Percentiles rank a stretch among this genome's conserved stretches.
These are phyloP conservation scores for Pulicaria dysenterica DNA, from an alignment of 129 eudicot genomes.

Conservation along the genomic window DNA sequence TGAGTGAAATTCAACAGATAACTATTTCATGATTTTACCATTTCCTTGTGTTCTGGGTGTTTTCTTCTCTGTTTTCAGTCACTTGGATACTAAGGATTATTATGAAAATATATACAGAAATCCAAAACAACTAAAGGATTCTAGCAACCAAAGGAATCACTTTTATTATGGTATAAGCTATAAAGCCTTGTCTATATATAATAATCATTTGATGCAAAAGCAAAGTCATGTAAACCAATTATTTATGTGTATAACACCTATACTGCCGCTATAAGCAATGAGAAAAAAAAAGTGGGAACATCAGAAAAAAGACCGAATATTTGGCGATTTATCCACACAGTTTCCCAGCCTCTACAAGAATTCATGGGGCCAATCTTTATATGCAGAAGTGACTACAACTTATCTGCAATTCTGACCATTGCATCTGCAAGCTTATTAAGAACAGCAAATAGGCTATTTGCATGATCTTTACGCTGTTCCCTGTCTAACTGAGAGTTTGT, in stretches of 20 bases:
- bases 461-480: constrained; percentile 70
- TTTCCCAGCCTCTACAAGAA: constrained; percentile 22
- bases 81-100: too few species aligned
- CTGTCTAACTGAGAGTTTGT: constrained; percentile 60
- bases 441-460: constrained; percentile 58
- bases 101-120: neutral
- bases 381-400: constrained; percentile 59
- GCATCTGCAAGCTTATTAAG: constrained; percentile 91
- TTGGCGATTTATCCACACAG: constrained; percentile 7
- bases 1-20: too few species aligned
- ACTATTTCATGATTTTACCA: neutral
- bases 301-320: constrained; percentile 11
- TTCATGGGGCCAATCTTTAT: constrained; percentile 11
- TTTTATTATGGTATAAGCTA: constrained; percentile 25
- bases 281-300: neutral
- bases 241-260: constrained; percentile 30
- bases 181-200: constrained; percentile 25
- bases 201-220: constrained; percentile 9
- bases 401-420: constrained; percentile 86
- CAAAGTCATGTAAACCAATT: neutral
- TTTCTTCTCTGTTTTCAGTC: too few species aligned
- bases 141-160: constrained; percentile 9
- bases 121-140: neutral
- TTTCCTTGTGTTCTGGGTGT: neutral
- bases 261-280: constrained; percentile 21